Percentiles rank a stretch among this genome's conserved stretches.
These are phyloP conservation scores for Apiotrichum mycotoxinovorans DNA, from an alignment of 1,284 basidiomycete genomes.

Conservation along the genomic window DNA sequence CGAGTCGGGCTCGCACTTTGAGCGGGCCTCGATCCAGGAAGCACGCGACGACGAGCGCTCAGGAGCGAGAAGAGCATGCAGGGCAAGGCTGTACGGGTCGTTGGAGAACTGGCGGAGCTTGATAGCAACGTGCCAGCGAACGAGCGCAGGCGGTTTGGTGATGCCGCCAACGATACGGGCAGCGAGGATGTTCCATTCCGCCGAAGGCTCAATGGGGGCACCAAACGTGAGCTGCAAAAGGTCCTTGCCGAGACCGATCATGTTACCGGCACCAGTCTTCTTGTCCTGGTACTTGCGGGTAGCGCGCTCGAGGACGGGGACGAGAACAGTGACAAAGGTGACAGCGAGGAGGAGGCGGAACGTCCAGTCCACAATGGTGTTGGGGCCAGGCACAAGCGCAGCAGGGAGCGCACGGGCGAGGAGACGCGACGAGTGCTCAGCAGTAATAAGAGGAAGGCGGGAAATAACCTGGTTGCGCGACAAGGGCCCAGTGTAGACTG, in stretches of 20 bases:
- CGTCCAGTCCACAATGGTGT: slow-evolving; percentile 40
- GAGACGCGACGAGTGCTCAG: slow-evolving; percentile 41
- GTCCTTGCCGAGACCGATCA: slow-evolving; percentile 21
- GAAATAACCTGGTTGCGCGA: slow-evolving; percentile 33
- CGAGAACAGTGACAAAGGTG: slow-evolving; percentile 28
- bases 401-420: slow-evolving; percentile 30
- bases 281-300: slow-evolving; percentile 18
- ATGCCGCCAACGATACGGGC: slow-evolving; percentile 34
- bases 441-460: slow-evolving; percentile 40
- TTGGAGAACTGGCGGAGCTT: slow-evolving; percentile 29
- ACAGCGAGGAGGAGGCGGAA: slow-evolving; percentile 37
- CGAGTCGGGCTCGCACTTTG: slow-evolving; percentile 20
- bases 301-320: slow-evolving; percentile 24
- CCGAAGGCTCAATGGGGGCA: slow-evolving; percentile 4
- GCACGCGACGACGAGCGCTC: slow-evolving; percentile 19
- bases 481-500: slow-evolving; percentile 7
- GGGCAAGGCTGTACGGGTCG: slow-evolving; percentile 36
- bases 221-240: slow-evolving; percentile 11
- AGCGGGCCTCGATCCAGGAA: slow-evolving; percentile 38
- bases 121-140: slow-evolving; percentile 29
- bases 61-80: slow-evolving; percentile 38
- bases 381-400: slow-evolving; percentile 27
- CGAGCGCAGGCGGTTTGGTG: slow-evolving; percentile 20
- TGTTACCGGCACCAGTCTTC: slow-evolving; percentile 19
- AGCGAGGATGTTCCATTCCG: slow-evolving; percentile 29